Evolutionary conservation across 139 green algal genomes (phyloP).

Genomic region (Coccomyxa sp.): DNA sequence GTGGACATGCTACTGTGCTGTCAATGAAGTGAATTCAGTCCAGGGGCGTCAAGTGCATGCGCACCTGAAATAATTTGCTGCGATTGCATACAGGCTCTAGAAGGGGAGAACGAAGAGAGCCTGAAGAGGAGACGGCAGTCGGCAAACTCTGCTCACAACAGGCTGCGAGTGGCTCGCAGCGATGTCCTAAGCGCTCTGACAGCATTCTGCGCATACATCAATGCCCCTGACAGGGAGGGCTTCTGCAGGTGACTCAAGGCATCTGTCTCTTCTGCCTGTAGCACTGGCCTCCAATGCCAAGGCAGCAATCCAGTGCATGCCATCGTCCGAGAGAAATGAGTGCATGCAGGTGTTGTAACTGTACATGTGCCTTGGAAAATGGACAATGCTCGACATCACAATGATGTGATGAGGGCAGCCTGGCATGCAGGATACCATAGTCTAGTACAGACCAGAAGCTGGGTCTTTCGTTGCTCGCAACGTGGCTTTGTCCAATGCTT

Average conservation of each 20-base stretch:
- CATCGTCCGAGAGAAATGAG: neutral
- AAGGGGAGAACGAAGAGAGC: conserved; percentile 21
- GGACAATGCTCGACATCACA: neutral
- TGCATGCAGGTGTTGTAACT: neutral
- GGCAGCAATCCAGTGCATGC: neutral
- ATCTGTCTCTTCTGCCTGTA: neutral
- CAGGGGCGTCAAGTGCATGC: neutral
- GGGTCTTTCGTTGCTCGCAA: too few relatives aligned
- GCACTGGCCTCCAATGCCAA: neutral
- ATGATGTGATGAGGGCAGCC: neutral
- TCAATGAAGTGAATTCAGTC: neutral
- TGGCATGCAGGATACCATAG: neutral
- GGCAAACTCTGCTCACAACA: conserved; percentile 49
- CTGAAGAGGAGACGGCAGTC: conserved; percentile 12
- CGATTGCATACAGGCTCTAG: neutral
- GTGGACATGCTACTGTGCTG: neutral
- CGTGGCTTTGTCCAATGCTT: too few relatives aligned
- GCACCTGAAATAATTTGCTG: neutral
- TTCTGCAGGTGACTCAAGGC: conserved; percentile 42
- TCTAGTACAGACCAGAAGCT: too few relatives aligned
- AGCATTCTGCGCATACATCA: conserved; percentile 77
- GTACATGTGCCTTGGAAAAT: neutral
- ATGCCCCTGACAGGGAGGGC: conserved; percentile 15
- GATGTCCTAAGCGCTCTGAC: conserved; percentile 76
- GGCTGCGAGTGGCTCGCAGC: conserved; percentile 51